These are phyloP conservation scores for Somion occarium DNA, from an alignment of 1,284 basidiomycete species.

Conservation along the genomic window DNA sequence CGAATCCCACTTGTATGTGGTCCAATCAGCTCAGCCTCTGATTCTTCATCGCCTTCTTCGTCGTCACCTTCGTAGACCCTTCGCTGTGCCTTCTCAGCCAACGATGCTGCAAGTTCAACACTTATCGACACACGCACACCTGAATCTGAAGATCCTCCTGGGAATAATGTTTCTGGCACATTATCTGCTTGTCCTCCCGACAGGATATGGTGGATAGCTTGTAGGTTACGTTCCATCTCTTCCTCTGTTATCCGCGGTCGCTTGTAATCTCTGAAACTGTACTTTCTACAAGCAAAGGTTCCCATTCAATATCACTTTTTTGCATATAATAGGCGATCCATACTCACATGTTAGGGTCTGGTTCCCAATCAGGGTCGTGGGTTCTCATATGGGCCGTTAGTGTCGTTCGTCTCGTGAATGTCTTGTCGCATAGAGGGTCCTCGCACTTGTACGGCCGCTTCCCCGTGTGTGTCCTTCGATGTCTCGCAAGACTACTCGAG, in stretches of 20 bases:
- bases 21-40: slow-evolving; percentile 17
- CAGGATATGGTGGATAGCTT: slow-evolving; percentile 61
- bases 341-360: slow-evolving; percentile 73
- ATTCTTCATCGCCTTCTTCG: slow-evolving; percentile 44
- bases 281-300: slow-evolving; percentile 45
- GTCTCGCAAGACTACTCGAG: slow-evolving; percentile 83
- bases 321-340: too few relatives aligned
- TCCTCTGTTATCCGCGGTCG: slow-evolving; percentile 47
- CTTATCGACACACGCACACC: slow-evolving; percentile 53
- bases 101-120: slow-evolving; percentile 68
- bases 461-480: slow-evolving; percentile 83
- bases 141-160: not conserved
- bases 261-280: slow-evolving; percentile 65
- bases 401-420: slow-evolving; percentile 78
- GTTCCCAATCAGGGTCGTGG: slow-evolving; percentile 76
- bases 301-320: slow-evolving; percentile 12
- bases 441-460: slow-evolving; percentile 80
- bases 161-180: slow-evolving; percentile 49
- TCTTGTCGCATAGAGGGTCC: slow-evolving; percentile 76
- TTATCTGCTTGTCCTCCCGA: slow-evolving; percentile 62
- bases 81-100: slow-evolving; percentile 48
- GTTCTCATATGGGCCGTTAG: slow-evolving; percentile 79
- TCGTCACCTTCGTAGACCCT: slow-evolving; percentile 31
- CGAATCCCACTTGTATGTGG: slow-evolving; percentile 17
- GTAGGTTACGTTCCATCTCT: slow-evolving; percentile 33